These are phyloP conservation scores for Botrytis squamosa DNA, from an alignment of 2,329 filamentous ascomycete species.

Conservation along the genomic window DNA sequence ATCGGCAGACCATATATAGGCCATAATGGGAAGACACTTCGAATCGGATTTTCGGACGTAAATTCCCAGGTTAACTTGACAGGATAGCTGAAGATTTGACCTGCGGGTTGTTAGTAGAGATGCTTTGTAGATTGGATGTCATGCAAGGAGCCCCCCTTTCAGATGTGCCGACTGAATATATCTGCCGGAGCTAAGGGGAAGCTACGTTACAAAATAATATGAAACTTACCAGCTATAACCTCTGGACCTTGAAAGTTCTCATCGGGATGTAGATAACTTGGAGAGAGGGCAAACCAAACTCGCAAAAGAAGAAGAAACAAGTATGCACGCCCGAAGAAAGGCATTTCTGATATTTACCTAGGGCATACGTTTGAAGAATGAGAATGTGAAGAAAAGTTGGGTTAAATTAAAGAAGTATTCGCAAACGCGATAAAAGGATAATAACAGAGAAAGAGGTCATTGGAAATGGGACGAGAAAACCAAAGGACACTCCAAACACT, in stretches of 20 bases:
- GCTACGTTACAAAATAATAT: not conserved
- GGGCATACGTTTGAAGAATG: slow-evolving; percentile 24
- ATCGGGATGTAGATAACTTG: slow-evolving; percentile 96
- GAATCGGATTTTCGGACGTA: slow-evolving; percentile 80
- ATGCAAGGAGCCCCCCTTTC: not conserved
- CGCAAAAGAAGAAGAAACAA: slow-evolving; percentile 80
- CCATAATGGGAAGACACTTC: slow-evolving; percentile 96
- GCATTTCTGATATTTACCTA: slow-evolving; percentile 47
- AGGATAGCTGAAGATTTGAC: slow-evolving; percentile 89
- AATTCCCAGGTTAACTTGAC: slow-evolving; percentile 95
- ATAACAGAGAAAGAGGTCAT: slow-evolving; percentile 12
- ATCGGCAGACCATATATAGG: slow-evolving; percentile 92
- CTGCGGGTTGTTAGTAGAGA: slow-evolving; percentile 47
- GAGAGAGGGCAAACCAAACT: slow-evolving; percentile 89
- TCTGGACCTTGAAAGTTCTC: slow-evolving; percentile 99
- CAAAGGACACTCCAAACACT: not conserved
- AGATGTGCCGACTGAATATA: not conserved
- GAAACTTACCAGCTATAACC: slow-evolving; percentile 83
- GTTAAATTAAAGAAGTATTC: slow-evolving; percentile 25
- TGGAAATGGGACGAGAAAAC: not conserved
- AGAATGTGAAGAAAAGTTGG: not conserved
- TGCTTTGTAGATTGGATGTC: not conserved
- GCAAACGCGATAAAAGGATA: slow-evolving; percentile 28
- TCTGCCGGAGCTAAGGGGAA: slow-evolving; percentile 5
- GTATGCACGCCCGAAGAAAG: slow-evolving; percentile 64